Conservation (phyloP, 495 filamentous ascomycete species). For the Glutinoglossum americanum region DNA sequence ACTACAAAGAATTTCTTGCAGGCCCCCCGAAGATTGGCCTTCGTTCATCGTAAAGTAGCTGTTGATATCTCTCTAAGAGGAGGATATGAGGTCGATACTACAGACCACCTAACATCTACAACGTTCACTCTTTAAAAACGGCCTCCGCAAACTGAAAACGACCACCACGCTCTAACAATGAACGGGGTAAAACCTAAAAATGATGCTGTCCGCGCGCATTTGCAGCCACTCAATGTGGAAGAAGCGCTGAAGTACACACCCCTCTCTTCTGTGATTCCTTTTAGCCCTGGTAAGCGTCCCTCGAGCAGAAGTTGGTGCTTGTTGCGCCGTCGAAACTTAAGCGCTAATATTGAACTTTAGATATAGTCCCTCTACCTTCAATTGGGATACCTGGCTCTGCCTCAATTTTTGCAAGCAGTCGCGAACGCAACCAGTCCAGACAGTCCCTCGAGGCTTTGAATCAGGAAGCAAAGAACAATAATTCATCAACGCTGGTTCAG, state of each 20-base stretch:
- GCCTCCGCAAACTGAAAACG: too few relatives aligned
- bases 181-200: conserved; percentile 8
- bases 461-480: conserved; percentile 19
- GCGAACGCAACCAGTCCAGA: conserved; percentile 20
- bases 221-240: conserved; percentile 38
- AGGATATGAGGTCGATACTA: not conserved
- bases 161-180: not conserved
- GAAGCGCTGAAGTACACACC: conserved; percentile 85
- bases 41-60: not conserved
- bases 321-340: conserved; percentile 1
- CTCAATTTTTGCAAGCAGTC: not conserved
- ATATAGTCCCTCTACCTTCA: conserved; percentile 48
- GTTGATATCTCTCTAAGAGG: not conserved
- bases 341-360: conserved; percentile 18
- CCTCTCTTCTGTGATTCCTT: conserved; percentile 71
- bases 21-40: not conserved
- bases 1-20: not conserved
- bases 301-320: not conserved
- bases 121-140: not conserved
- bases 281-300: conserved; percentile 44
- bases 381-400: conserved; percentile 16
- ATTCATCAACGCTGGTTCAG: not conserved
- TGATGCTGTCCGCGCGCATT: conserved; percentile 6
- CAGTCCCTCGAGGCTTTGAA: conserved; percentile 28
- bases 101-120: not conserved